These are phyloP conservation scores for Dentipellis sp. DNA, from an alignment of 768 basidiomycete genomes.

Conservation along the genomic window DNA sequence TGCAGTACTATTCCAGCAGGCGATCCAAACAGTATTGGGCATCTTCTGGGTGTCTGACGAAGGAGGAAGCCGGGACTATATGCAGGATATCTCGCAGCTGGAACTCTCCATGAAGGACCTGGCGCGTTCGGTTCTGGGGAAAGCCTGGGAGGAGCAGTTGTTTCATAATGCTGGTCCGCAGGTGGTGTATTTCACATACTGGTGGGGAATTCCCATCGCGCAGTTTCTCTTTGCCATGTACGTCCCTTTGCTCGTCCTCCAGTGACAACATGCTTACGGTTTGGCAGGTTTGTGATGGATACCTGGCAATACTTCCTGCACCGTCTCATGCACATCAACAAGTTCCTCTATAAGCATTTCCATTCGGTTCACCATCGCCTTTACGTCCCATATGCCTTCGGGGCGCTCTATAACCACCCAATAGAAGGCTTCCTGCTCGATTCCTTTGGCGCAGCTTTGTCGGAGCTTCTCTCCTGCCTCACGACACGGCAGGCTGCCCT, in stretches of 20 bases:
- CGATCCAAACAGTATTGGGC: constrained; percentile 74
- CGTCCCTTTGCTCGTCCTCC: constrained; percentile 20
- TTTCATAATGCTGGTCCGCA: constrained; percentile 26
- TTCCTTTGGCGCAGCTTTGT: constrained; percentile 67
- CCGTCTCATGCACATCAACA: constrained; percentile 84
- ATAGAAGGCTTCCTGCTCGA: constrained; percentile 91
- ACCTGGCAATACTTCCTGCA: constrained; percentile 99
- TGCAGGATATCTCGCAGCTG: constrained; percentile 32
- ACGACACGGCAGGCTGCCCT: constrained; percentile 75
- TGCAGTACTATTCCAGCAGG: constrained; percentile 83
- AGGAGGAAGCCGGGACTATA: neutral
- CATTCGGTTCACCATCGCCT: constrained; percentile 95
- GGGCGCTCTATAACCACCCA: constrained; percentile 96
- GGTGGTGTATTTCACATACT: constrained; percentile 63
- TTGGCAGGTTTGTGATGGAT: constrained; percentile 78
- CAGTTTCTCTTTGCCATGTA: constrained; percentile 81
- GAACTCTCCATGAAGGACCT: constrained; percentile 28
- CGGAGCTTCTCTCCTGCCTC: constrained; percentile 61
- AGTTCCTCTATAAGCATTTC: constrained; percentile 82
- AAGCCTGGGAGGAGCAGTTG: constrained; percentile 27
- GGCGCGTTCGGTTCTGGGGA: constrained; percentile 7
- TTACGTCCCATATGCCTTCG: constrained; percentile 95
- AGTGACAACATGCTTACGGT: neutral
- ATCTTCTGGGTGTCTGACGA: constrained; percentile 50
- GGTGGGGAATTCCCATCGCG: constrained; percentile 80